Percentiles rank a stretch among this genome's conserved stretches.
phyloP scores from a whole-genome alignment of 2,329 filamentous ascomycete genomes.

The Aspergillus piperis region DNA sequence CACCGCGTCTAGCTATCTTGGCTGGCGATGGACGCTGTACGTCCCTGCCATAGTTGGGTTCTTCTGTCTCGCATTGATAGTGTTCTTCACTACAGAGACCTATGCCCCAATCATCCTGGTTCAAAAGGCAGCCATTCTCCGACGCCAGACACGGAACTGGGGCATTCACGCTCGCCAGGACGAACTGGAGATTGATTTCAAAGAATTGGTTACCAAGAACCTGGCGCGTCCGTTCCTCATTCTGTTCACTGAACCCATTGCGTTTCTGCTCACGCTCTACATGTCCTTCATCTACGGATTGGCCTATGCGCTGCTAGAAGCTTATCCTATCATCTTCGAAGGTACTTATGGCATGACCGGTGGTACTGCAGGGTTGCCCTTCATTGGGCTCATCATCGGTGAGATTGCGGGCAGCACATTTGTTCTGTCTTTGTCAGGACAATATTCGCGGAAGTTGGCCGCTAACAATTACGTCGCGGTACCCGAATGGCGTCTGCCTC shows the following conservation, averaged over 20 bases:
- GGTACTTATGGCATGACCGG: constrained; percentile 19
- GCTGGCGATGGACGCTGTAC: constrained; percentile 54
- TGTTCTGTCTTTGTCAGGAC: constrained; percentile 19
- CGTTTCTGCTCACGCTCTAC: constrained; percentile 28
- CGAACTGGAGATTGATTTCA: constrained; percentile 23
- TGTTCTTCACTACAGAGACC: constrained; percentile 52
- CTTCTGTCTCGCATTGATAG: constrained; percentile 35
- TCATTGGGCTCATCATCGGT: constrained; percentile 25
- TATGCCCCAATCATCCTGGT: constrained; percentile 47
- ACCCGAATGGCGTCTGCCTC: constrained; percentile 28
- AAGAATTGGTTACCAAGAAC: constrained; percentile 23
- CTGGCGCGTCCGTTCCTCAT: constrained; percentile 24
- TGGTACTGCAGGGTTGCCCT: constrained; percentile 20
- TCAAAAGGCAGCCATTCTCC: constrained; percentile 22
- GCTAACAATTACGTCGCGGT: constrained; percentile 23
- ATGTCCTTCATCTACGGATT: constrained; percentile 28
- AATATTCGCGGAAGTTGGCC: constrained; percentile 19
- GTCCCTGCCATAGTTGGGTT: constrained; percentile 55
- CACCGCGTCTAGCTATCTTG: constrained; percentile 47
- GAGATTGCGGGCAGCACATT: constrained; percentile 19
- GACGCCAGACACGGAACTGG: constrained; percentile 25
- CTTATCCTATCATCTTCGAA: constrained; percentile 26
- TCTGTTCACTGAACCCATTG: constrained; percentile 28
- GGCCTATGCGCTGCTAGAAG: constrained; percentile 23
- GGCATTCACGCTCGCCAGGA: constrained; percentile 26